Percentiles rank a stretch among this genome's conserved stretches.
Conservation (phyloP, 495 filamentous ascomycete genomes). For the Penicillium canescens region DNA sequence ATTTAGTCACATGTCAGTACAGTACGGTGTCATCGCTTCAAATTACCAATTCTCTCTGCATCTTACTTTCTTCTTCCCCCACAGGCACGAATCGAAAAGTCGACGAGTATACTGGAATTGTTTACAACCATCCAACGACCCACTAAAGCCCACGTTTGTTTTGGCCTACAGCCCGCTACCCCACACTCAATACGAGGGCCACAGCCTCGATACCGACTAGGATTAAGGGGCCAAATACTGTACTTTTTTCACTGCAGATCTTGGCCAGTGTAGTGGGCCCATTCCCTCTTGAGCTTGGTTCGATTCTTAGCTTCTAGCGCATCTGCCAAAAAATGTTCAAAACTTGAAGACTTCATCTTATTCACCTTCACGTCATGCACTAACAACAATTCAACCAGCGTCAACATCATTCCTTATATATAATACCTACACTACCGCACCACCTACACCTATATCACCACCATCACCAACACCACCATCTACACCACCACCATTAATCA, state of each 20-base stretch:
- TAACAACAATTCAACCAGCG: background rate
- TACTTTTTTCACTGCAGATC: conserved; percentile 13
- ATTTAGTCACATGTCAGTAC: too few relatives aligned
- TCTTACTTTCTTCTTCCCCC: too few relatives aligned
- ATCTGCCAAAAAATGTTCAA: too few relatives aligned
- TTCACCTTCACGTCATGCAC: background rate
- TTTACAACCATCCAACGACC: too few relatives aligned
- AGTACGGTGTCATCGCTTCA: too few relatives aligned
- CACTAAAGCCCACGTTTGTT: too few relatives aligned
- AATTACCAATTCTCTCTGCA: too few relatives aligned
- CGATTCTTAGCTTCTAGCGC: background rate
- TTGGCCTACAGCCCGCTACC: too few relatives aligned
- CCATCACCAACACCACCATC: background rate
- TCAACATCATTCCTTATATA: background rate
- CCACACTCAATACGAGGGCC: conserved; percentile 19
- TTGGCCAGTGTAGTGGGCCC: conserved; percentile 9
- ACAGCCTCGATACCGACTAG: background rate
- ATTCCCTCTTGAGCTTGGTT: conserved; percentile 5
- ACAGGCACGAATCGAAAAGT: too few relatives aligned
- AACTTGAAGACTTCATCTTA: too few relatives aligned
- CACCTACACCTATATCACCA: background rate
- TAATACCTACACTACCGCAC: background rate
- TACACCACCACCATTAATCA: background rate
- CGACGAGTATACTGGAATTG: too few relatives aligned
- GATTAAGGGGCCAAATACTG: background rate